phyloP scores from a whole-genome alignment of 768 basidiomycete genomes.

The Phanerochaete sordida region DNA sequence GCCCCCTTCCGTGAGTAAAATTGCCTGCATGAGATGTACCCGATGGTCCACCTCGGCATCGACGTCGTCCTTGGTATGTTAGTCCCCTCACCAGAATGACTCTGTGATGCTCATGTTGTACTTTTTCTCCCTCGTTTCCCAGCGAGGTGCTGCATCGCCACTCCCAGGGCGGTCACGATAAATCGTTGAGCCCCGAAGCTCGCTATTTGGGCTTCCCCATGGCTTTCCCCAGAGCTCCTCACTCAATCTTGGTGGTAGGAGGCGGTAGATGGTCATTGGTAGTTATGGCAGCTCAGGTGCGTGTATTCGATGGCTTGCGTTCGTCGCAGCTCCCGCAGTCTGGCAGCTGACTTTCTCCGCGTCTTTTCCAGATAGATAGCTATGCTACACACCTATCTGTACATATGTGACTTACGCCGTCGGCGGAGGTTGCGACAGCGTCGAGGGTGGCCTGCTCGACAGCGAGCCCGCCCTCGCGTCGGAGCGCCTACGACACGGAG shows the following conservation, averaged over 20 bases:
- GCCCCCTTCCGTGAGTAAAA: slow-evolving; percentile 1
- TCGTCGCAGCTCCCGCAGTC: neutral
- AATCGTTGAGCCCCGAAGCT: no score
- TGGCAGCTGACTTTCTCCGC: neutral
- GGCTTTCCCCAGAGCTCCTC: no score
- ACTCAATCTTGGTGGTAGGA: no score
- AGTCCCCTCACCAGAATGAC: neutral
- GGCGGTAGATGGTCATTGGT: neutral
- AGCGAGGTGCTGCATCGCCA: neutral
- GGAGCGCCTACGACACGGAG: slow-evolving; percentile 8
- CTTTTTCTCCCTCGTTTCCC: neutral
- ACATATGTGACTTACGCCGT: neutral
- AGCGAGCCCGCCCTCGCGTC: slow-evolving; percentile 1
- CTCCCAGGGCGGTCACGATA: neutral
- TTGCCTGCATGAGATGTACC: neutral
- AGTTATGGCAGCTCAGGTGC: neutral
- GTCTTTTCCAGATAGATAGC: neutral
- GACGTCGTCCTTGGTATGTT: neutral
- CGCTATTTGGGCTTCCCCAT: no score
- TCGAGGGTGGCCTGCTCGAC: neutral
- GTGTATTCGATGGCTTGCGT: neutral
- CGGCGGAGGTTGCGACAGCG: neutral
- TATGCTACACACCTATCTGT: neutral
- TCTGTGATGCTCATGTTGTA: neutral
- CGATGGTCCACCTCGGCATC: neutral